phyloP scores from a whole-genome alignment of 306 rosid species.

The Lupinus albus region DNA sequence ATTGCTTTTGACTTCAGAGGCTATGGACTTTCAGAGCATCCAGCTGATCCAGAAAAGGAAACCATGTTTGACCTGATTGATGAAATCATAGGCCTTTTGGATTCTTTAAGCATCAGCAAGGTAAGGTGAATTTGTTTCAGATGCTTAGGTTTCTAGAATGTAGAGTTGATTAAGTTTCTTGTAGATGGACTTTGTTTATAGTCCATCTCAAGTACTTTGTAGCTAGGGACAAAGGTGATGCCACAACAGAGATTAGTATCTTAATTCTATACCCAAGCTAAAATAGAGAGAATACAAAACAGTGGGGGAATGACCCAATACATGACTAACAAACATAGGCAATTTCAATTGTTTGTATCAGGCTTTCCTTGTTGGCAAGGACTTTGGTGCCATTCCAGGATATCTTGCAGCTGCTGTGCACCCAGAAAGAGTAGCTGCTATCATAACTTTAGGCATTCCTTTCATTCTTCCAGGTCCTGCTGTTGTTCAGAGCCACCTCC shows the following conservation, averaged over 20 bases:
- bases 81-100: conserved; percentile 57
- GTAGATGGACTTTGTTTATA: too few relatives aligned
- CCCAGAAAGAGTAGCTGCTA: conserved; percentile 49
- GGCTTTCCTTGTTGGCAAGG: conserved; percentile 65
- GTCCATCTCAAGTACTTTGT: too few relatives aligned
- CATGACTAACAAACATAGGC: not conserved
- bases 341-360: conserved; percentile 28
- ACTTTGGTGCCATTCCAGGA: conserved; percentile 55
- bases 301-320: not conserved
- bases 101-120: conserved; percentile 57
- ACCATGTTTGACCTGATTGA: conserved; percentile 48
- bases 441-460: conserved; percentile 57
- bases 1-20: conserved; percentile 75
- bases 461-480: conserved; percentile 54
- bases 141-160: too few relatives aligned
- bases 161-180: too few relatives aligned
- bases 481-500: conserved; percentile 42
- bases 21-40: conserved; percentile 77
- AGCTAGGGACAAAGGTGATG: too few relatives aligned
- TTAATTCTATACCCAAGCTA: not conserved
- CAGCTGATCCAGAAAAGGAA: conserved; percentile 55
- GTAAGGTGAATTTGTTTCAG: not conserved
- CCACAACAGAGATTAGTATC: too few relatives aligned
- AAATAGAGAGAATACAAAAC: not conserved
- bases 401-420: conserved; percentile 48